Base-by-base conservation (phyloP, 768 basidiomycete genomes). In the Suillus weaverae region DNA sequence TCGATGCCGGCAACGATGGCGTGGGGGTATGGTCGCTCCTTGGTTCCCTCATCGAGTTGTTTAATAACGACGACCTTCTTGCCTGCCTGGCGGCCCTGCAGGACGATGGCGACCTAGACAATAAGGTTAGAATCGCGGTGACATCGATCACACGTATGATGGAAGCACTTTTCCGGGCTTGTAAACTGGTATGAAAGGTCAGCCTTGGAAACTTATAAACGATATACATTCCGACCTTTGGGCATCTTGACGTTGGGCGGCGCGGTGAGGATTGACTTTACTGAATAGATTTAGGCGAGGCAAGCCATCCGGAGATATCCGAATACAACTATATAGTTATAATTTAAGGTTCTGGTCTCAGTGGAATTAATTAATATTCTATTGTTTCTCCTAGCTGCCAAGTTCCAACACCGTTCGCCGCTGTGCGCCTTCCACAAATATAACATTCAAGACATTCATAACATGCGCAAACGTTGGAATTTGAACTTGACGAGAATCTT, bases 21-120 rank as follows among this genome's bases (percentile, higher is more conserved):
- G 78, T 99, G 95, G 69, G 97, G 93, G 83, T 97, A 99, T 63
- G 90, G 94, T 68, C 94, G 86, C 71, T 95, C 94, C 82, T 98
- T 98, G 71, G 91, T 94, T 48, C 96, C 96, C 78, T 99, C 97
- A 77, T 99, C 97, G 68, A 89, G 77, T 80, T 98, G 97, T 83
- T 96, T 97, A 81, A 99, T 95, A 70, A 99, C 92, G 67, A 99
- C 97, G 71, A 98, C 97, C 86, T 99, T 99, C 85, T 94, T 95
- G 76, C 97, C 97, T 70, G 97, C 97, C 79, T 98, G 97, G 77
- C 97, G 95, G 77, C 97, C 97, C 82, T 95, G 93, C 77, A 99
- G 93, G 80, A 98, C 89, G 82, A 99, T 95, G 70, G 94, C 94
- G 72, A 96, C 94, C 92, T 94, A 68, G 5, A 16, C 20, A 30